Conservation (phyloP, 345 rosid species). For the Aurinia saxatilis region DNA sequence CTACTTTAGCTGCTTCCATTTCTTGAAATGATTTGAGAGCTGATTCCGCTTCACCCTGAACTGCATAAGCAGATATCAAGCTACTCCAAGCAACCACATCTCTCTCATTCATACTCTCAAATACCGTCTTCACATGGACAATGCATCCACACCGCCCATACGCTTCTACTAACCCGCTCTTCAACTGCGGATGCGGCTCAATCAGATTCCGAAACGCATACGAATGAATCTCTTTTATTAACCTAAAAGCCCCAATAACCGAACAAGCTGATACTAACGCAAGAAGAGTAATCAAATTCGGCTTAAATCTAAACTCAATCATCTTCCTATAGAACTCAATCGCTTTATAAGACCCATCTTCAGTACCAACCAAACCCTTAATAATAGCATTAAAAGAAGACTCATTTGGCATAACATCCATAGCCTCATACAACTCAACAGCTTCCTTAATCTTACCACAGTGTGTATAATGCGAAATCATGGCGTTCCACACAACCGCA, state of each 20-base stretch:
- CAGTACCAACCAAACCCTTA: constrained; percentile 34
- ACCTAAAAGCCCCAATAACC: constrained; percentile 29
- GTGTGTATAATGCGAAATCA: constrained; percentile 45
- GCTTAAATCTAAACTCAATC: constrained; percentile 38
- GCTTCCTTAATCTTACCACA: constrained; percentile 33
- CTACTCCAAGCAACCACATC: constrained; percentile 71
- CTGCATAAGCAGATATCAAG: constrained; percentile 56
- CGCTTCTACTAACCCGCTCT: constrained; percentile 52
- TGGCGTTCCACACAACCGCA: constrained; percentile 48
- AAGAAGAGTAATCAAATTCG: constrained; percentile 55
- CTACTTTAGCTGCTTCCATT: constrained; percentile 44
- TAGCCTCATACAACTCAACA: constrained; percentile 27
- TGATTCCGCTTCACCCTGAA: constrained; percentile 48
- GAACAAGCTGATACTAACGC: constrained; percentile 48
- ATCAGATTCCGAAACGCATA: constrained; percentile 39
- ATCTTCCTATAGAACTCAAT: constrained; percentile 43
- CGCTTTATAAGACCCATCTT: constrained; percentile 44
- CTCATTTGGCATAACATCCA: constrained; percentile 48
- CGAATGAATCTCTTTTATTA: constrained; percentile 52
- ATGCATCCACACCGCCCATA: constrained; percentile 53
- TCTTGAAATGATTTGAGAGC: constrained; percentile 43
- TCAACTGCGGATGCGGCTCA: constrained; percentile 40
- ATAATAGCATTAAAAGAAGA: constrained; percentile 47
- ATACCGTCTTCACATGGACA: constrained; percentile 30
- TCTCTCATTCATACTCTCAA: constrained; percentile 32